Conservation (phyloP, 2,329 filamentous ascomycete genomes). For the Neophaeococcomyces mojaviensis region DNA sequence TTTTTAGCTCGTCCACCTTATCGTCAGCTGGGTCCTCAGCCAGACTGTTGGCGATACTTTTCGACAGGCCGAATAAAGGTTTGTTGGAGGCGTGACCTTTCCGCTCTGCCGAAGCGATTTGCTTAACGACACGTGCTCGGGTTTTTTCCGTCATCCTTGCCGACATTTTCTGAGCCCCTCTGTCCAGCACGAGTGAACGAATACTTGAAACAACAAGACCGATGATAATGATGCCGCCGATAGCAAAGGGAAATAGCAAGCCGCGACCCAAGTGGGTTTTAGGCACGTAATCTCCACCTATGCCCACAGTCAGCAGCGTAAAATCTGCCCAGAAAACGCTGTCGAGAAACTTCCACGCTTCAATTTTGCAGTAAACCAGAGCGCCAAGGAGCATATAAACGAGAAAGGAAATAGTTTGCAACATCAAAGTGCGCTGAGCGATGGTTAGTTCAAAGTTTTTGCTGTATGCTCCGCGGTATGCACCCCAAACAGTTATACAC, state of each 20-base stretch:
- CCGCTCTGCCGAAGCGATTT: constrained; percentile 12
- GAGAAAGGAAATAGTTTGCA: constrained; percentile 36
- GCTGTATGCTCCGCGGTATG: constrained; percentile 46
- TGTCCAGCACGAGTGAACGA: constrained; percentile 32
- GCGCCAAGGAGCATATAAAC: constrained; percentile 35
- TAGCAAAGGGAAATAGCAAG: constrained; percentile 47
- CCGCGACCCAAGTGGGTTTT: constrained; percentile 43
- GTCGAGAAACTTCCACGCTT: constrained; percentile 48
- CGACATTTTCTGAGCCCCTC: constrained; percentile 31
- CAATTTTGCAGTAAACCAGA: constrained; percentile 35
- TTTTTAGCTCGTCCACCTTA: constrained; percentile 13
- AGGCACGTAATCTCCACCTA: constrained; percentile 43
- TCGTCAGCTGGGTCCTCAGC: constrained; percentile 15
- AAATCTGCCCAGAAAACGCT: constrained; percentile 51
- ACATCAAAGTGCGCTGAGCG: constrained; percentile 47
- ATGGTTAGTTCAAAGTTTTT: constrained; percentile 50
- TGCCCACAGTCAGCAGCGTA: constrained; percentile 48
- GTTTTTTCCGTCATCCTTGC: constrained; percentile 30
- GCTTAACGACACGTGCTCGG: constrained; percentile 26
- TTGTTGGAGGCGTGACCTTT: constrained; percentile 9
- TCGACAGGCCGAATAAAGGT: constrained; percentile 10
- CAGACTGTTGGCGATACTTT: constrained; percentile 10
- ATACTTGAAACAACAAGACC: constrained; percentile 51
- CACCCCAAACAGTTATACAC: constrained; percentile 49
- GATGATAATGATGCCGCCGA: constrained; percentile 48